These are phyloP conservation scores for Raphanus raphanistrum DNA, from an alignment of 345 rosid species.

Conservation along the genomic window DNA sequence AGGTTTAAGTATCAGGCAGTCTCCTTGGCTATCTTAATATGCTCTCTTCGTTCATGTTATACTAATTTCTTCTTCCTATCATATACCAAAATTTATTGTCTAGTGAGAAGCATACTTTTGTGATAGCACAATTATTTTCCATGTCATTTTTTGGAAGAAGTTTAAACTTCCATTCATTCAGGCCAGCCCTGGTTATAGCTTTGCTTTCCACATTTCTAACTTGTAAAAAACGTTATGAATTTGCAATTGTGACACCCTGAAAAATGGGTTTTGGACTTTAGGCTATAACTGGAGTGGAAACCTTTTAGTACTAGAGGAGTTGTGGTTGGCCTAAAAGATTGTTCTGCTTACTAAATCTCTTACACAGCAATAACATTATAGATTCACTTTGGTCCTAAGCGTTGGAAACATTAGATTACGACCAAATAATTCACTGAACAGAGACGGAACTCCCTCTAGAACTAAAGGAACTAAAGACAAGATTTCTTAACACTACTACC, in stretches of 20 bases:
- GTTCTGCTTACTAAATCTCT: not conserved
- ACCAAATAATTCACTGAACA: slow-evolving; percentile 20
- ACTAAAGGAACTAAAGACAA: slow-evolving; percentile 18
- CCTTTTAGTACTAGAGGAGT: not conserved
- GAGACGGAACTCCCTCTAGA: slow-evolving; percentile 9
- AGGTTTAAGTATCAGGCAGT: not conserved
- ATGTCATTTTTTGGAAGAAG: not conserved
- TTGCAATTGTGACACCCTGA: not conserved
- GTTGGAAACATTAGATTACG: slow-evolving; percentile 22
- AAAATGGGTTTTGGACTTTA: not conserved
- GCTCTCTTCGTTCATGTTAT: not conserved
- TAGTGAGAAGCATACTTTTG: not conserved
- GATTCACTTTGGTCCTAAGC: not conserved
- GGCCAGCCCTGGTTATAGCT: not conserved
- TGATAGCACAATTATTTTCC: not conserved
- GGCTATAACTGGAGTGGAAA: not conserved
- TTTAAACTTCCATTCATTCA: too few relatives aligned
- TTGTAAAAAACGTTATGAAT: not conserved
- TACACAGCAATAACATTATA: slow-evolving; percentile 12
- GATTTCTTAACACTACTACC: slow-evolving; percentile 27
- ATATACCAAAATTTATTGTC: not conserved
- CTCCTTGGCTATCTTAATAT: not conserved
- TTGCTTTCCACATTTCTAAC: not conserved
- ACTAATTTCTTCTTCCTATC: not conserved
- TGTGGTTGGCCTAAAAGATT: not conserved